Percentiles rank a stretch among this genome's conserved stretches.
phyloP scores from a whole-genome alignment of 2,329 filamentous ascomycete genomes.

The Hypoxylon sp. region DNA sequence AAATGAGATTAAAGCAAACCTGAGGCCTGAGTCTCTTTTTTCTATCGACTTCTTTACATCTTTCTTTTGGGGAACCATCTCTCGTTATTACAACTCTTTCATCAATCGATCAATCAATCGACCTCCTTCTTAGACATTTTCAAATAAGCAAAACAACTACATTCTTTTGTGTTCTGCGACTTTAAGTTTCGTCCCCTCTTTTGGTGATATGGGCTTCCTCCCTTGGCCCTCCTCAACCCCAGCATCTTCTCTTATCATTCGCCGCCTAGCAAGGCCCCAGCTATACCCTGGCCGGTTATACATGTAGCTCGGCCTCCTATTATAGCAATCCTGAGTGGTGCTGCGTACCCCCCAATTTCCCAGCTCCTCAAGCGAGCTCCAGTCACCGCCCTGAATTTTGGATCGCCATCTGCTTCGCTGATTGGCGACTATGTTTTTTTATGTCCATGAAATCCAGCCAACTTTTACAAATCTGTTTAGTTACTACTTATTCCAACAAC shows the following conservation, averaged over 20 bases:
- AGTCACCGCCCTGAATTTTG: slow-evolving; percentile 50
- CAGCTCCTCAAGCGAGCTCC: slow-evolving; percentile 47
- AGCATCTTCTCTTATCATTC: slow-evolving; percentile 47
- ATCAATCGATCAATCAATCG: slow-evolving; percentile 5
- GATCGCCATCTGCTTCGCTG: slow-evolving; percentile 50
- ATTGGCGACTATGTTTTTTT: slow-evolving; percentile 51
- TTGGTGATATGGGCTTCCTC: slow-evolving; percentile 46
- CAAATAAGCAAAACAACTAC: slow-evolving; percentile 14
- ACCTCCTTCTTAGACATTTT: slow-evolving; percentile 8
- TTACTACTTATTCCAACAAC: slow-evolving; percentile 51
- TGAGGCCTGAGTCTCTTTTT: slow-evolving; percentile 29
- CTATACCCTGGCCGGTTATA: slow-evolving; percentile 40
- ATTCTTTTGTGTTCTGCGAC: slow-evolving; percentile 26
- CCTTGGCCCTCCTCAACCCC: slow-evolving; percentile 46
- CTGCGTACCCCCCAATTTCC: slow-evolving; percentile 50
- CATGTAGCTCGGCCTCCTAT: slow-evolving; percentile 37
- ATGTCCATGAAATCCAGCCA: slow-evolving; percentile 53
- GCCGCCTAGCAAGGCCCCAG: slow-evolving; percentile 47
- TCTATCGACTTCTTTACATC: slow-evolving; percentile 16
- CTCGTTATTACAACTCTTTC: slow-evolving; percentile 18
- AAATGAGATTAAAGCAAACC: slow-evolving; percentile 50
- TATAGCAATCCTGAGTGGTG: slow-evolving; percentile 39
- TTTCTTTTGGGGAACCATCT: slow-evolving; percentile 25
- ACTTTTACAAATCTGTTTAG: slow-evolving; percentile 53
- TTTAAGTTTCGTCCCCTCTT: slow-evolving; percentile 25